Conservation (phyloP, 306 rosid genomes). For the Argentina anserina region DNA sequence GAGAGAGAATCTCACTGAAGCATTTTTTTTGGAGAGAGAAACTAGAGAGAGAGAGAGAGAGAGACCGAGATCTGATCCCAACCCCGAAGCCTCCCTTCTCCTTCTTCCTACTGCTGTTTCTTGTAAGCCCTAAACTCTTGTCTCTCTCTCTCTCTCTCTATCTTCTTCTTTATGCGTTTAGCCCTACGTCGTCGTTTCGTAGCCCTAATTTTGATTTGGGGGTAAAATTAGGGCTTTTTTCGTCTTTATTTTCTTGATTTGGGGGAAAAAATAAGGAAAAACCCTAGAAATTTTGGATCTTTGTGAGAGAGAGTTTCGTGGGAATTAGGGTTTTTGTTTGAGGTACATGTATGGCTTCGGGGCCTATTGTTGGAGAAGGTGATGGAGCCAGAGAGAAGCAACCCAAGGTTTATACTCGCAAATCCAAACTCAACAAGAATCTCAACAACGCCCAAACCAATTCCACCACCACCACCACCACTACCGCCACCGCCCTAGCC, state of each 20-base stretch:
- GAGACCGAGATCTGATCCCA: slow-evolving; percentile 67
- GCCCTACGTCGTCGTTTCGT: slow-evolving; percentile 6
- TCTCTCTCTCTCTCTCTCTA: background rate
- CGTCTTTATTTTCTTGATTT: too few species aligned
- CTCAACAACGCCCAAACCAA: slow-evolving; percentile 20
- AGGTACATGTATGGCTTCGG: slow-evolving; percentile 89
- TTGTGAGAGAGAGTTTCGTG: slow-evolving; percentile 14
- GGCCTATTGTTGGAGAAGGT: slow-evolving; percentile 60
- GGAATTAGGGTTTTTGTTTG: slow-evolving; percentile 70
- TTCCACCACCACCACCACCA: background rate
- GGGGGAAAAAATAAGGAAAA: background rate
- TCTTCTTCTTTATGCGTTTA: slow-evolving; percentile 6
- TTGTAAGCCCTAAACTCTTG: slow-evolving; percentile 26
- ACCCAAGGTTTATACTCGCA: slow-evolving; percentile 71
- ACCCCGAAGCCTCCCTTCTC: slow-evolving; percentile 25
- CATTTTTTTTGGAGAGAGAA: slow-evolving; percentile 72
- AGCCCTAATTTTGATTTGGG: slow-evolving; percentile 31
- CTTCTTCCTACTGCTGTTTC: slow-evolving; percentile 31
- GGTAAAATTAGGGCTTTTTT: slow-evolving; percentile 37
- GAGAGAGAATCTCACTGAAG: slow-evolving; percentile 14
- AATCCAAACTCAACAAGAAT: slow-evolving; percentile 46
- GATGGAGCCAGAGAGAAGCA: slow-evolving; percentile 61
- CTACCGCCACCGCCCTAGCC: background rate
- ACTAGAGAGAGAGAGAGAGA: slow-evolving; percentile 15
- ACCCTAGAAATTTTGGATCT: slow-evolving; percentile 26